Evolutionary conservation across 2,329 filamentous ascomycete genomes (phyloP).

Genomic region (Diaporthe vaccinii): DNA sequence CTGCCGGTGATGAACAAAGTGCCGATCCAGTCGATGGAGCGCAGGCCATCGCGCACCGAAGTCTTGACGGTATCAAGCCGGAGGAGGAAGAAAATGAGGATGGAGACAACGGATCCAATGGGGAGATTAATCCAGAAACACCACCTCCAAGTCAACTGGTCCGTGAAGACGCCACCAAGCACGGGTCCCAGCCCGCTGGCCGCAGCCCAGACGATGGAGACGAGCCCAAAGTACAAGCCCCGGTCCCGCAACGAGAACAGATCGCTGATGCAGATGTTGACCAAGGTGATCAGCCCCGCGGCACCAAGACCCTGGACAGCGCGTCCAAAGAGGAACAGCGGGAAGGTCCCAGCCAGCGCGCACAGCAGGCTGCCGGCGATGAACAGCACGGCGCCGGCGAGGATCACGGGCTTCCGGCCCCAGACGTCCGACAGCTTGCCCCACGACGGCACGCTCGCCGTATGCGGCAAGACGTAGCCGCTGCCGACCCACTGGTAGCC

Average conservation of each 20-base stretch:
- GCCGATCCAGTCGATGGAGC: slow-evolving; percentile 72
- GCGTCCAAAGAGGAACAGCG: slow-evolving; percentile 53
- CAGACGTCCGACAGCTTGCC: slow-evolving; percentile 61
- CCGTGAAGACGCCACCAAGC: slow-evolving; percentile 45
- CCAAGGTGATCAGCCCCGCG: slow-evolving; percentile 53
- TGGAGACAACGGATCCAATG: slow-evolving; percentile 40
- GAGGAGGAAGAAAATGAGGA: slow-evolving; percentile 47
- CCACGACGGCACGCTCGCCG: slow-evolving; percentile 71
- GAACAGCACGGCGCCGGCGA: slow-evolving; percentile 52
- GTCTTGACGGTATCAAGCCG: slow-evolving; percentile 73
- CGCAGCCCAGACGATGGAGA: slow-evolving; percentile 66
- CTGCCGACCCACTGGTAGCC: slow-evolving; percentile 77
- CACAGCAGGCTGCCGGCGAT: slow-evolving; percentile 54
- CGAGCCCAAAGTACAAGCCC: slow-evolving; percentile 43
- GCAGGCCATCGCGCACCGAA: slow-evolving; percentile 69
- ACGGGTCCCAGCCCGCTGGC: slow-evolving; percentile 44
- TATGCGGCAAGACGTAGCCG: slow-evolving; percentile 73
- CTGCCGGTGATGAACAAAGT: slow-evolving; percentile 71
- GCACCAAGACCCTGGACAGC: slow-evolving; percentile 53
- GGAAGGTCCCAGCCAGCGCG: slow-evolving; percentile 51
- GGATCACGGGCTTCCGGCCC: slow-evolving; percentile 56
- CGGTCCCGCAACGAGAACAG: slow-evolving; percentile 52
- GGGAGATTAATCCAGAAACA: slow-evolving; percentile 47
- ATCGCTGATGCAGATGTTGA: slow-evolving; percentile 51
- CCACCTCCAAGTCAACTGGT: slow-evolving; percentile 45